Conservation (phyloP, 495 filamentous ascomycete genomes). For the Immersiella caudata region DNA sequence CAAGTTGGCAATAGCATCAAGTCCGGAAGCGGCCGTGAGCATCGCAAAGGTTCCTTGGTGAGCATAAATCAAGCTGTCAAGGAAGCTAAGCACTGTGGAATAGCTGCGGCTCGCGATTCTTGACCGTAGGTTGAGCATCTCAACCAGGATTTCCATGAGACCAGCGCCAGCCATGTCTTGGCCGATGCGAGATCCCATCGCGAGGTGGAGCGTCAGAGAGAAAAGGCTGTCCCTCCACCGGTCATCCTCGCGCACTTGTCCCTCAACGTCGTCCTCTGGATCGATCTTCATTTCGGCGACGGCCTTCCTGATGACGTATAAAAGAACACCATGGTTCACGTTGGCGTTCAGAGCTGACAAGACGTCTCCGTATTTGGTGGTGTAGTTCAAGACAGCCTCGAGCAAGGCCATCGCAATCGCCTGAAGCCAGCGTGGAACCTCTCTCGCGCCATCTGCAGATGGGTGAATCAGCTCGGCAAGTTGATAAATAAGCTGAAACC, state of each 20-base stretch:
- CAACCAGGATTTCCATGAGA: slow-evolving; percentile 83
- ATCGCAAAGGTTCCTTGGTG: slow-evolving; percentile 78
- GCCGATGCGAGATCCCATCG: slow-evolving; percentile 67
- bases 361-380: slow-evolving; percentile 75
- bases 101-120: slow-evolving; percentile 79
- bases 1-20: slow-evolving; percentile 84
- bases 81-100: slow-evolving; percentile 76
- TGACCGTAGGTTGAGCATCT: slow-evolving; percentile 83
- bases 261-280: slow-evolving; percentile 54
- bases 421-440: slow-evolving; percentile 73
- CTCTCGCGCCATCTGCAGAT: slow-evolving; percentile 64
- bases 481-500: slow-evolving; percentile 88
- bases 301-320: slow-evolving; percentile 88
- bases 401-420: slow-evolving; percentile 80
- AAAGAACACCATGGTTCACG: slow-evolving; percentile 94
- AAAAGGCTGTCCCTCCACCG: slow-evolving; percentile 91
- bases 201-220: slow-evolving; percentile 74
- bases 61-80: slow-evolving; percentile 83
- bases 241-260: slow-evolving; percentile 64
- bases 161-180: slow-evolving; percentile 83
- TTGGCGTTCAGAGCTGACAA: slow-evolving; percentile 85
- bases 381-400: slow-evolving; percentile 79
- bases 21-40: slow-evolving; percentile 74
- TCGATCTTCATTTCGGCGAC: slow-evolving; percentile 75
- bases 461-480: slow-evolving; percentile 85